Percentiles rank a stretch among this genome's conserved stretches.
These are phyloP conservation scores for Andrographis paniculata DNA, from an alignment of 305 asterid genomes.

Conservation along the genomic window DNA sequence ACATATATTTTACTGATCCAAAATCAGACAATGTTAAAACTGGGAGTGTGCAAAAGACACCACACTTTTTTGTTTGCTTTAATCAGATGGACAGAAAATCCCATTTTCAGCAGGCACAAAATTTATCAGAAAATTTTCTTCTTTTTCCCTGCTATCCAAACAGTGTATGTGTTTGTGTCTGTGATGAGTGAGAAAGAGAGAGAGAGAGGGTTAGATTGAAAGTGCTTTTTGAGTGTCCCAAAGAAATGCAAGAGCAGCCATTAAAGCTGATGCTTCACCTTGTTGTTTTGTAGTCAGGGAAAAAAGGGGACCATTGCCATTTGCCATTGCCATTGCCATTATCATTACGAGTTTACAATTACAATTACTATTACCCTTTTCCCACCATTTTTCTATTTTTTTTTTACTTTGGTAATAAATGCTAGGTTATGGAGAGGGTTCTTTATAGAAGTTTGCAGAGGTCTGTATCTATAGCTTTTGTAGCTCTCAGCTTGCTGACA, in stretches of 20 bases:
- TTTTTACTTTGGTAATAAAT: constrained; percentile 34
- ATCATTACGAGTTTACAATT: no score
- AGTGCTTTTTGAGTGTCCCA: constrained; percentile 56
- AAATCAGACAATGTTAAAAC: constrained; percentile 53
- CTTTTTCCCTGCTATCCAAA: neutral
- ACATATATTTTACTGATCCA: constrained; percentile 27
- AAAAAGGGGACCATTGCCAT: constrained; percentile 37
- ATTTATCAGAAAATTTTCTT: constrained; percentile 18
- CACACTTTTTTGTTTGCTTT: constrained; percentile 31
- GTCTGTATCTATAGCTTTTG: constrained; percentile 36
- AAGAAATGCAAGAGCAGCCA: constrained; percentile 41
- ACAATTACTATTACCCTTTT: constrained; percentile 18
- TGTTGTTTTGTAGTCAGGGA: constrained; percentile 40
- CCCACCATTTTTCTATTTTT: neutral
- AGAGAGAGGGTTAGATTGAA: constrained; percentile 26
- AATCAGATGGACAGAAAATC: constrained; percentile 31
- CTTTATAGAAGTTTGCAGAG: constrained; percentile 29
- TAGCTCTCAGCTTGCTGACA: constrained; percentile 58
- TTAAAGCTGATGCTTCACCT: constrained; percentile 44
- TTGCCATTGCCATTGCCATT: no score
- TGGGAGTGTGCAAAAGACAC: constrained; percentile 54
- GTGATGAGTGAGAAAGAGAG: constrained; percentile 16
- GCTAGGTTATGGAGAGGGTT: no score
- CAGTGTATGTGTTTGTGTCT: neutral
- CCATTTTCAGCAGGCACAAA: constrained; percentile 30